Evolutionary conservation across 78 protist species (phyloP).

Genomic region (Protostelium mycophagum): DNA sequence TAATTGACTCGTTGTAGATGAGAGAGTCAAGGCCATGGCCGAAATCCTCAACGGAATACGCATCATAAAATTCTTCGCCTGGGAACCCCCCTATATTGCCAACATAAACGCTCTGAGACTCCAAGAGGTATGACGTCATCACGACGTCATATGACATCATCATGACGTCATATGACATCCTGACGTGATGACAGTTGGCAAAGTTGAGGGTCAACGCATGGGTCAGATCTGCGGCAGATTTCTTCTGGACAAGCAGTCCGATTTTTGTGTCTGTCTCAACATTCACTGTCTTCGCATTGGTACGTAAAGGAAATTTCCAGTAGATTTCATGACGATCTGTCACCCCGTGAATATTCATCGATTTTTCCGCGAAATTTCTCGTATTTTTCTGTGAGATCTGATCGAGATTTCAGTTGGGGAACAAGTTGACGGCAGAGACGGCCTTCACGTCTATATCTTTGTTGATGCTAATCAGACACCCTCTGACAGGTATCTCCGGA

Average conservation of each 20-base stretch:
- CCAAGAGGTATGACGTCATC: constrained; percentile 16
- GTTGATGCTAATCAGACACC: constrained; percentile 83
- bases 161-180: neutral
- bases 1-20: too few species aligned
- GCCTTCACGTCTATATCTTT: constrained; percentile 81
- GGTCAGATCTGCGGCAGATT: constrained; percentile 24
- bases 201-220: neutral
- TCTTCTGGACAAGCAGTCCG: constrained; percentile 71
- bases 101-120: constrained; percentile 29
- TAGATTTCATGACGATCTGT: too few species aligned
- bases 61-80: constrained; percentile 73
- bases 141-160: neutral
- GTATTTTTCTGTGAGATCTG: too few species aligned
- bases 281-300: constrained; percentile 56
- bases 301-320: too few species aligned
- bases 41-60: constrained; percentile 72
- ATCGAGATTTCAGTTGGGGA: constrained; percentile 30
- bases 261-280: constrained; percentile 63
- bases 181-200: neutral
- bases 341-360: too few species aligned
- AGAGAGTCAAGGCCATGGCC: constrained; percentile 39
- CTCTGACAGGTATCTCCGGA: constrained; percentile 74
- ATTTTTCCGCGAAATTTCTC: too few species aligned
- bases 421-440: constrained; percentile 57
- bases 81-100: constrained; percentile 65